Percentiles rank a stretch among this genome's conserved stretches.
Evolutionary conservation across 2,329 filamentous ascomycete genomes (phyloP).

Genomic region (Verticillium tricorpus): DNA sequence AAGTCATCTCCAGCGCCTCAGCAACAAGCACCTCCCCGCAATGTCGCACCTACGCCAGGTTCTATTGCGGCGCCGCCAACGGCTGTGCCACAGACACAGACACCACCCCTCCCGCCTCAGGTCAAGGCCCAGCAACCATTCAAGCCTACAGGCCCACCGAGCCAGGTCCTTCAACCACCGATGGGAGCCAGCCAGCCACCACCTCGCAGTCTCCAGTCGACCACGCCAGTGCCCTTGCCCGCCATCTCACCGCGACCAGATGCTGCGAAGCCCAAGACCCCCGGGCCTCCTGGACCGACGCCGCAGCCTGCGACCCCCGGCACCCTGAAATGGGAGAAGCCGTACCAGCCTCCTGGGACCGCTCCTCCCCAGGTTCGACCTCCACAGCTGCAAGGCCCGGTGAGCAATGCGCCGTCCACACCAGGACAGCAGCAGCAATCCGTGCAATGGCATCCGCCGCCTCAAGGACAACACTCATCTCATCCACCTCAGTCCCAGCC

Average conservation of each 20-base stretch:
- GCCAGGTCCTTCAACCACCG: constrained; percentile 32
- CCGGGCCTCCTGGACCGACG: constrained; percentile 19
- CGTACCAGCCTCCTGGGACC: constrained; percentile 30
- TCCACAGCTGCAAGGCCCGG: constrained; percentile 16
- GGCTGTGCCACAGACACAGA: constrained; percentile 4
- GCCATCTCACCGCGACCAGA: constrained; percentile 29
- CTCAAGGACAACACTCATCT: constrained; percentile 8
- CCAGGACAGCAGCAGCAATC: constrained; percentile 13
- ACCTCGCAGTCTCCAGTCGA: constrained; percentile 15
- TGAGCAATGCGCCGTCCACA: constrained; percentile 3
- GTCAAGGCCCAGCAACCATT: constrained; percentile 29
- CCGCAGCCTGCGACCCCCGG: constrained; percentile 19
- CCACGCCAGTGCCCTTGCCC: constrained; percentile 16
- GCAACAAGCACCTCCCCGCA: not conserved
- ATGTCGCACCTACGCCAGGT: not conserved
- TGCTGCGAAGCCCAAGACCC: constrained; percentile 23
- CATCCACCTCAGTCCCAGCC: constrained; percentile 12
- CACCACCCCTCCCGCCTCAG: constrained; percentile 9
- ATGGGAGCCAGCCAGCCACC: constrained; percentile 24
- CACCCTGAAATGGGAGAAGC: constrained; percentile 35
- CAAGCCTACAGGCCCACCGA: constrained; percentile 22
- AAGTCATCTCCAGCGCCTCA: not conserved
- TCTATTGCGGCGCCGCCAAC: constrained; percentile 3
- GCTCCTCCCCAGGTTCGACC: constrained; percentile 19
- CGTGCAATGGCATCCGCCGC: constrained; percentile 11